Evolutionary conservation across 129 eudicot species (phyloP), one percentile per base, ranked within the genome.

Genomic region (Centrapalus pauciflorus): DNA sequence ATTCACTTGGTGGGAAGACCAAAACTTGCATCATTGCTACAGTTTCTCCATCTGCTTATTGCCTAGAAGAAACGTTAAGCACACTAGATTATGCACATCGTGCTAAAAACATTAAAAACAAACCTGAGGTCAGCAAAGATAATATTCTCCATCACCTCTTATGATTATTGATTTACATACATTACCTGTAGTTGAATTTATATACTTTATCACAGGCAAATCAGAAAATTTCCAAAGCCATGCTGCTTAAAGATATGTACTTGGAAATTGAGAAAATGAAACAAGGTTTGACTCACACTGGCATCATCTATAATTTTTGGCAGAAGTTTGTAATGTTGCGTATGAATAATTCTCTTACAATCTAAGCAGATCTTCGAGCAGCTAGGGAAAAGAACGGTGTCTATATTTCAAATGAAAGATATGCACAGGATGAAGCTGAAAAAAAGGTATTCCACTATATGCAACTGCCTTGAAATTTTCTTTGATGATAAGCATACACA

Each of bases 351-450:
- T 32, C 55, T 26, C 14, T 55, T 64, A 3, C 54, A 55, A 65
- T 59, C 7, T 48, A 48, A 28, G n/a, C 73, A 90, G 97, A 90
- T 77, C 81, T 90, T 72, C 88, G 95, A 76, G 97, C 97, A 68
- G 95, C 90, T 65, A 90, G 97, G 67, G 97, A 90, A 77, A 90
- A 84, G 74, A 90, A 90, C 67, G 97, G 97, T 71, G 90, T 90
- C 7, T 90, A 90, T 62, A 77, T 90, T 73, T 84, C 97, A 25
- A 86, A 86, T 60, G 97, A 90, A 77, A 83, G 97, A 79, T 90
- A 59, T 46, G 68, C 77, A 38, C 95, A 74, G 76, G 97, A 90
- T 69, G 97, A 90, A 84, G 85, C 89, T 54, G 97, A 86, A 77
- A 90, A 86, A 84, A 90, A 90, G 95, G 97, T 82, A 64, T 50